phyloP scores from a whole-genome alignment of 2,329 filamentous ascomycete species.

The Penicillium sp. region DNA sequence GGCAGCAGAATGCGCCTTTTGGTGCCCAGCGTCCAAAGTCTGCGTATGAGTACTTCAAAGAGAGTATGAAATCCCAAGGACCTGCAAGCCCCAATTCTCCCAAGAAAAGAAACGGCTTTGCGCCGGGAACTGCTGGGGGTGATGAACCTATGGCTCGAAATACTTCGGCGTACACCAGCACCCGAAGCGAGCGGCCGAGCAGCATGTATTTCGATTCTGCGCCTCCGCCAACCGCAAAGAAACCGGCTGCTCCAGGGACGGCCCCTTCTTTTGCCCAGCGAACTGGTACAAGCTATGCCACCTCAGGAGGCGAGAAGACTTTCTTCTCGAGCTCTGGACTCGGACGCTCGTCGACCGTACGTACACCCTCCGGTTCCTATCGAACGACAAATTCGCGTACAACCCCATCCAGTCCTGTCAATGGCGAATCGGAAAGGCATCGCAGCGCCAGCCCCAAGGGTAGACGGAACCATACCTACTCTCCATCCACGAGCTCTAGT shows the following conservation, averaged over 20 bases:
- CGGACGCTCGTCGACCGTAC: constrained; percentile 54
- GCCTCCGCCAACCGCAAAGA: constrained; percentile 43
- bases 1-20: constrained; percentile 22
- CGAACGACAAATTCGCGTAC: constrained; percentile 32
- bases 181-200: constrained; percentile 34
- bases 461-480: constrained; percentile 31
- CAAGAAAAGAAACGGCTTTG: constrained; percentile 57
- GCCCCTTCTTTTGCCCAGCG: constrained; percentile 37
- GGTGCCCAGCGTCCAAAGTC: constrained; percentile 35
- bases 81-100: constrained; percentile 41
- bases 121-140: constrained; percentile 57
- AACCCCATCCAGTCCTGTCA: constrained; percentile 36
- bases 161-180: constrained; percentile 50
- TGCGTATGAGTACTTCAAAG: constrained; percentile 41
- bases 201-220: constrained; percentile 38
- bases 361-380: constrained; percentile 47
- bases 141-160: constrained; percentile 58
- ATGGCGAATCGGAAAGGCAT: constrained; percentile 33
- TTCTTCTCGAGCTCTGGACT: constrained; percentile 54
- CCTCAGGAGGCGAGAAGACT: constrained; percentile 56
- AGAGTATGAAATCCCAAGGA: constrained; percentile 31
- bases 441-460: constrained; percentile 46
- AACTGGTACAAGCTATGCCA: constrained; percentile 55
- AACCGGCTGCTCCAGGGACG: constrained; percentile 38
- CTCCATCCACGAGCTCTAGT: constrained; percentile 39